Evolutionary conservation across 2,329 filamentous ascomycete genomes (phyloP).

Genomic region (Penicillium olsonii): DNA sequence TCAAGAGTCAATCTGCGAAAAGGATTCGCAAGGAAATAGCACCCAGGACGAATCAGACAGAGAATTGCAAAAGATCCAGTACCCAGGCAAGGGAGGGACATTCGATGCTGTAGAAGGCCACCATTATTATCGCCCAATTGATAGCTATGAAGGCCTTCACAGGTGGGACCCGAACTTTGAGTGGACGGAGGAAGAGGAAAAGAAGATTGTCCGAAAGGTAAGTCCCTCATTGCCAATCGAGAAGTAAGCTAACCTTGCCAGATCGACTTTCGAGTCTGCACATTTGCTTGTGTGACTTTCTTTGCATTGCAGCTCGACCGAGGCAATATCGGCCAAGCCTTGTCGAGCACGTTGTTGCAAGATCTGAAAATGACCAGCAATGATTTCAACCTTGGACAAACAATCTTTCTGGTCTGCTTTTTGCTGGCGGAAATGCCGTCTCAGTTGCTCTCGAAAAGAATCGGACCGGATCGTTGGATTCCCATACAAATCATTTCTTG

Average conservation of each 20-base stretch:
- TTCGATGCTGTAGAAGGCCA: not conserved
- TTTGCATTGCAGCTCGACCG: conserved; percentile 63
- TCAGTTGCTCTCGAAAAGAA: conserved; percentile 57
- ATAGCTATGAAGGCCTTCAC: conserved; percentile 46
- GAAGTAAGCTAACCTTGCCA: not conserved
- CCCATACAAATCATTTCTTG: conserved; percentile 56
- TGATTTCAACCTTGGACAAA: conserved; percentile 37
- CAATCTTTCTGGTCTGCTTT: conserved; percentile 25
- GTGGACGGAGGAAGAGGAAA: conserved; percentile 42
- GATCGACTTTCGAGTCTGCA: conserved; percentile 37
- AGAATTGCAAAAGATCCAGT: not conserved
- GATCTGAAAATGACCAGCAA: conserved; percentile 47
- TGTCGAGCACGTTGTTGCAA: conserved; percentile 58
- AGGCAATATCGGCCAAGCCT: conserved; percentile 59
- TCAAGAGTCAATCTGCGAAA: not conserved
- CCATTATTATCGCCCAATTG: conserved; percentile 5
- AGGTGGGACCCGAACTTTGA: conserved; percentile 43
- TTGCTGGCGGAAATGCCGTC: conserved; percentile 57
- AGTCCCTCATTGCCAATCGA: not conserved
- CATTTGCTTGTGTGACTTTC: conserved; percentile 56
- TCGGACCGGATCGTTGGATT: conserved; percentile 47
- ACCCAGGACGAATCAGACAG: not conserved
- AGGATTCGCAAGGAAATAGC: not conserved
- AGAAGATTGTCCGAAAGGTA: conserved; percentile 32
- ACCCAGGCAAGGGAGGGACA: not conserved